A percentile compares a stretch with the other conserved stretches of the same genome.
phyloP scores from a whole-genome alignment of 2,329 filamentous ascomycete species.

The Aulographum hederae region DNA sequence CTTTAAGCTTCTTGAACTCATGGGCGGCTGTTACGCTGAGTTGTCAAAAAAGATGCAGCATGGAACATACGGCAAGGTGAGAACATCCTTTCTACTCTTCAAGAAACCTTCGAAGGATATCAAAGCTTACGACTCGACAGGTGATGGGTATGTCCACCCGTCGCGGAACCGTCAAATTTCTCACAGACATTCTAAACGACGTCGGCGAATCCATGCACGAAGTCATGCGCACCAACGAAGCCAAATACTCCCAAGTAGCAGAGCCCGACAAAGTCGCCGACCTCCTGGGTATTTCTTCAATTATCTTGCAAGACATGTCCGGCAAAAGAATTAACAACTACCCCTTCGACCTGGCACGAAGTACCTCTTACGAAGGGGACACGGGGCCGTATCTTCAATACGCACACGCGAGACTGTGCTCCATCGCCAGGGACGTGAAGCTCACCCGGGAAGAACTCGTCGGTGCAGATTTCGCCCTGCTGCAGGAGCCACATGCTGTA shows the following conservation, averaged over 20 bases:
- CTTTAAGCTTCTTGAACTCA: slow-evolving; percentile 58
- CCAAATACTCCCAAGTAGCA: slow-evolving; percentile 10
- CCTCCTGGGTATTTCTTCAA: slow-evolving; percentile 9
- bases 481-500: slow-evolving; percentile 11
- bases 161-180: too few species aligned
- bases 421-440: slow-evolving; percentile 8
- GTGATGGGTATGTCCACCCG: too few species aligned
- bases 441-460: slow-evolving; percentile 7
- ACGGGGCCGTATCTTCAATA: slow-evolving; percentile 14
- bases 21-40: slow-evolving; percentile 47
- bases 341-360: slow-evolving; percentile 10
- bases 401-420: slow-evolving; percentile 11
- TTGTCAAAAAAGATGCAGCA: slow-evolving; percentile 26
- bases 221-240: slow-evolving; percentile 8
- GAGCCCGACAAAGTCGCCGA: slow-evolving; percentile 6
- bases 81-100: too few species aligned
- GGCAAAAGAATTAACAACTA: slow-evolving; percentile 10
- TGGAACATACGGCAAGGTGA: slow-evolving; percentile 54
- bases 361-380: slow-evolving; percentile 13
- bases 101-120: too few species aligned
- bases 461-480: slow-evolving; percentile 10
- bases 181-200: slow-evolving; percentile 46
- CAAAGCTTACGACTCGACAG: too few species aligned
- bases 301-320: slow-evolving; percentile 13
- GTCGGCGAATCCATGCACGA: slow-evolving; percentile 9